Percentiles rank a stretch among this genome's conserved stretches.
These are phyloP conservation scores for Suillus occidentalis DNA, from an alignment of 768 basidiomycete genomes.

Conservation along the genomic window DNA sequence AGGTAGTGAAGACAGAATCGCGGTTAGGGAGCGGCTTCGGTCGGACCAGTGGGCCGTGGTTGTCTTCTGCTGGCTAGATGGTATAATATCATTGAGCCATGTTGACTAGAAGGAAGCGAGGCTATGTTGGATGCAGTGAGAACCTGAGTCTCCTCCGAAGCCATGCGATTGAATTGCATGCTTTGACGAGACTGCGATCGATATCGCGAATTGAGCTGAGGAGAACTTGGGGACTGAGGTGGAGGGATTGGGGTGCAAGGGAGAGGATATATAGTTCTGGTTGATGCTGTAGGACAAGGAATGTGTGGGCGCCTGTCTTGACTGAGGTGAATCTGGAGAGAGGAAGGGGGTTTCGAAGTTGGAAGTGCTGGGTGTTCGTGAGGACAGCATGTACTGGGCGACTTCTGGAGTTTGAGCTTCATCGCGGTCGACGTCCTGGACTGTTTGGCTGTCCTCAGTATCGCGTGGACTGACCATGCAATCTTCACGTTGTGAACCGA, in stretches of 20 bases:
- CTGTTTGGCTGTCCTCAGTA: background rate
- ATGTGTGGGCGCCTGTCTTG: conserved; percentile 22
- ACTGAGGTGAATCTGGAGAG: conserved; percentile 12
- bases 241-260: conserved; percentile 46
- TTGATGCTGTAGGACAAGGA: conserved; percentile 22
- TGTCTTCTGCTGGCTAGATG: conserved; percentile 45
- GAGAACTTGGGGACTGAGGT: conserved; percentile 12
- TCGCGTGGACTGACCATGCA: background rate
- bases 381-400: conserved; percentile 1
- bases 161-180: conserved; percentile 42
- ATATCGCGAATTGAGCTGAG: conserved; percentile 28
- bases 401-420: background rate
- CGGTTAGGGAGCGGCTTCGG: conserved; percentile 32
- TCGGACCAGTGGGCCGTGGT: conserved; percentile 33
- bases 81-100: conserved; percentile 69
- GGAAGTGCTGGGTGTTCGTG: conserved; percentile 26
- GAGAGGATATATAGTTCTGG: conserved; percentile 47
- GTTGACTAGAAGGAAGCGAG: conserved; percentile 24
- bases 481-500: background rate
- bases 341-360: conserved; percentile 34
- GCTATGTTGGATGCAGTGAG: conserved; percentile 31
- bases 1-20: conserved; percentile 50
- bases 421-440: background rate
- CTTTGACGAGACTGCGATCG: conserved; percentile 42
- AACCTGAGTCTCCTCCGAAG: conserved; percentile 45